These are phyloP conservation scores for Cymbopogon flexuosus DNA, from an alignment of 202 grass and related monocot species.

Conservation along the genomic window DNA sequence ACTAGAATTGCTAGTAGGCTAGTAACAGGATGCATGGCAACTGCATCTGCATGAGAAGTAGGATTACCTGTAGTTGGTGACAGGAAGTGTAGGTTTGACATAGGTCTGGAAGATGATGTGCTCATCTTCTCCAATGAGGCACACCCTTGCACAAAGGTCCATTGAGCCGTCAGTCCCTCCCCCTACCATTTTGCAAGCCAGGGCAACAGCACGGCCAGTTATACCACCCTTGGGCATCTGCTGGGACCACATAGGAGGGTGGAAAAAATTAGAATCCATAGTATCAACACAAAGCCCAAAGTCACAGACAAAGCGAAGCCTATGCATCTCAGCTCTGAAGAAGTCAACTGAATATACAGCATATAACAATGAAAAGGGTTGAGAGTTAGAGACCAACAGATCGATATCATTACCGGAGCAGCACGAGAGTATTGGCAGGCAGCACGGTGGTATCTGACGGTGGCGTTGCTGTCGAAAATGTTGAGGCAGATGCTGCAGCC, in stretches of 20 bases:
- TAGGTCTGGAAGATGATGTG: slow-evolving; percentile 73
- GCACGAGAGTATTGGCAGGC: slow-evolving; percentile 66
- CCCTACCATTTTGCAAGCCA: slow-evolving; percentile 75
- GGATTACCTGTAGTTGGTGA: slow-evolving; percentile 74
- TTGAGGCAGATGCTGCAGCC: slow-evolving; percentile 78
- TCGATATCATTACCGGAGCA: slow-evolving; percentile 30
- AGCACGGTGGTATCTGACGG: slow-evolving; percentile 58
- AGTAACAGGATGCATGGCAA: background rate
- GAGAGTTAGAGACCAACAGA: background rate
- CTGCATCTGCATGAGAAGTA: background rate
- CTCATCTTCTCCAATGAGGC: slow-evolving; percentile 74
- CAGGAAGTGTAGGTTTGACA: slow-evolving; percentile 47
- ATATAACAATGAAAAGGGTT: background rate
- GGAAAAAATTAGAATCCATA: background rate
- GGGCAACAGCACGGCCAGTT: slow-evolving; percentile 44
- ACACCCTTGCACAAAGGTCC: slow-evolving; percentile 65
- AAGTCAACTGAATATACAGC: background rate
- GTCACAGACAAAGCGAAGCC: background rate
- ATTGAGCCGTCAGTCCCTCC: slow-evolving; percentile 67
- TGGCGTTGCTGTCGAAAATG: slow-evolving; percentile 51
- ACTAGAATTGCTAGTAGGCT: background rate
- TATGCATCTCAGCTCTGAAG: background rate
- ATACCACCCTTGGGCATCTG: slow-evolving; percentile 51
- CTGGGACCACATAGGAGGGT: background rate
- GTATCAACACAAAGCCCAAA: background rate